phyloP scores from a whole-genome alignment of 2,329 filamentous ascomycete genomes.

The Colletotrichum euphorbiae region DNA sequence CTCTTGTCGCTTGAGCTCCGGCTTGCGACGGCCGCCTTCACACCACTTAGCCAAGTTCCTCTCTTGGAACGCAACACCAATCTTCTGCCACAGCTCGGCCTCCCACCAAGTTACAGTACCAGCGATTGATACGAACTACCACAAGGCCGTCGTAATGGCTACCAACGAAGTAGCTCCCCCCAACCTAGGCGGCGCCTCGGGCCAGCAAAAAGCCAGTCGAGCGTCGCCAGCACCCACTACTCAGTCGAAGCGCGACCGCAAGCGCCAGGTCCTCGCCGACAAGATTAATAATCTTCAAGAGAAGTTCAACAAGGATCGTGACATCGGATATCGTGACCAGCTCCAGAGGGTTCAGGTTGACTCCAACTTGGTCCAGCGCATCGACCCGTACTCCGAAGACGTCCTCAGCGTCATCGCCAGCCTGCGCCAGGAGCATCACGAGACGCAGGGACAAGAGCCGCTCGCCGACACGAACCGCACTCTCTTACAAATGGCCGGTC shows the following conservation, averaged over 20 bases:
- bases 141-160: conserved; percentile 48
- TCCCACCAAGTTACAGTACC: background rate
- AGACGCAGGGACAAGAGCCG: conserved; percentile 55
- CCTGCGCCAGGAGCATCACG: conserved; percentile 67
- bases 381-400: conserved; percentile 81
- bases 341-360: conserved; percentile 93
- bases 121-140: conserved; percentile 8
- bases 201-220: conserved; percentile 47
- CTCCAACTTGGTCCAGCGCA: conserved; percentile 85
- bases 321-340: conserved; percentile 88
- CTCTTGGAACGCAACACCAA: conserved; percentile 6
- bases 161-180: conserved; percentile 52
- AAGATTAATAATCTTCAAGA: conserved; percentile 80
- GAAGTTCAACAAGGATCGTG: conserved; percentile 83
- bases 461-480: conserved; percentile 61
- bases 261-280: conserved; percentile 84
- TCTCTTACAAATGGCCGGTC: conserved; percentile 80
- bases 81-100: conserved; percentile 1
- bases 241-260: conserved; percentile 90
- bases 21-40: conserved; percentile 29
- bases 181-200: conserved; percentile 43
- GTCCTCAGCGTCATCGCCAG: conserved; percentile 79
- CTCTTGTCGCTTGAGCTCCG: conserved; percentile 9
- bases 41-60: conserved; percentile 13
- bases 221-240: conserved; percentile 52